phyloP scores from a whole-genome alignment of 768 basidiomycete species.

The Termitomyces sp. region DNA sequence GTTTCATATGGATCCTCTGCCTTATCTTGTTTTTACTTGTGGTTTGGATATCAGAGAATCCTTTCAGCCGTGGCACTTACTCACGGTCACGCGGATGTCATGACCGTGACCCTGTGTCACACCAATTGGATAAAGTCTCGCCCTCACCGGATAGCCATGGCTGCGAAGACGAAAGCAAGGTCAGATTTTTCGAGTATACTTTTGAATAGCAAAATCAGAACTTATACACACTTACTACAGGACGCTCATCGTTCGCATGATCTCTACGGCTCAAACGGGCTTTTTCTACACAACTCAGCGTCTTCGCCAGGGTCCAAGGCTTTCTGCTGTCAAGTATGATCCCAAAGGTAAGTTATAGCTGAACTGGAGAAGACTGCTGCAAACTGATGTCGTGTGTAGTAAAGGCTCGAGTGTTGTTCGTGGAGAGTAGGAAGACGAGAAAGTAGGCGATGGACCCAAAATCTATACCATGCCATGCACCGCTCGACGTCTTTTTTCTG shows the following conservation, averaged over 20 bases:
- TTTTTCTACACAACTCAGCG: conserved; percentile 87
- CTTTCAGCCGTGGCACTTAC: background rate
- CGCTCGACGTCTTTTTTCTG: background rate
- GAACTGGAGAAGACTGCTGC: background rate
- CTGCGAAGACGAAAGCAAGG: conserved; percentile 62
- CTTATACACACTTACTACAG: conserved; percentile 20
- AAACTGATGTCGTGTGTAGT: conserved; percentile 33
- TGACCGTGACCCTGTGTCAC: background rate
- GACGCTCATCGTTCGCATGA: conserved; percentile 80
- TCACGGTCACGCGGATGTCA: background rate
- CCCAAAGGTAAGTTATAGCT: conserved; percentile 57
- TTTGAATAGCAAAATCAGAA: too few relatives aligned
- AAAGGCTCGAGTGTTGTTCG: conserved; percentile 67
- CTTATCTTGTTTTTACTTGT: too few relatives aligned
- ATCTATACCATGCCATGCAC: background rate
- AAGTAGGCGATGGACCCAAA: conserved; percentile 27
- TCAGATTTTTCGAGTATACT: conserved; percentile 13
- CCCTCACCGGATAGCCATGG: conserved; percentile 33
- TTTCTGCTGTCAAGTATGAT: conserved; percentile 92
- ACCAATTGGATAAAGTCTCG: too few relatives aligned
- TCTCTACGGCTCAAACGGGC: conserved; percentile 89
- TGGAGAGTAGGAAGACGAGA: conserved; percentile 74
- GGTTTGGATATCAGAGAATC: too few relatives aligned
- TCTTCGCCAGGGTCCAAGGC: conserved; percentile 65
- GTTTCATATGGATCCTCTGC: too few relatives aligned